Percentiles rank a stretch among this genome's conserved stretches.
phyloP scores from a whole-genome alignment of 257 asterid species.

The Mitragyna speciosa region DNA sequence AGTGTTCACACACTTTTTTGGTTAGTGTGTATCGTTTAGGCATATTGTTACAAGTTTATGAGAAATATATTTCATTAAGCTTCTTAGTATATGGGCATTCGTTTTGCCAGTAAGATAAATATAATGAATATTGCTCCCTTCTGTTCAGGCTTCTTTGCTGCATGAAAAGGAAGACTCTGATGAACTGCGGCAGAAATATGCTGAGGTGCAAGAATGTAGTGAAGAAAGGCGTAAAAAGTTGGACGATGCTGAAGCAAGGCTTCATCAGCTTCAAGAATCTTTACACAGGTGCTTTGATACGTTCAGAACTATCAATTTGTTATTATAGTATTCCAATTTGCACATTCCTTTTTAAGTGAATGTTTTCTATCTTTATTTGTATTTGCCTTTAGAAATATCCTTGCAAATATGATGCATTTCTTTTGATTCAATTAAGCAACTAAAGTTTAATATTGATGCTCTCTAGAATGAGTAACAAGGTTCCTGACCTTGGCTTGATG shows the following conservation, averaged over 20 bases:
- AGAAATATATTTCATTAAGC: background rate
- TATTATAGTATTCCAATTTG: constrained; percentile 10
- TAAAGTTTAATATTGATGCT: background rate
- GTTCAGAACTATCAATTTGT: constrained; percentile 3
- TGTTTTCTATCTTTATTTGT: background rate
- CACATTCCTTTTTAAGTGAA: background rate
- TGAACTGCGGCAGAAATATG: constrained; percentile 63
- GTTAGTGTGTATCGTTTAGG: background rate
- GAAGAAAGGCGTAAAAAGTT: constrained; percentile 65
- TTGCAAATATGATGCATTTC: background rate
- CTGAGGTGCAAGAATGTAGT: constrained; percentile 48
- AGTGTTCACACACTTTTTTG: background rate
- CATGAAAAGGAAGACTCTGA: constrained; percentile 51
- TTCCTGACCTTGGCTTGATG: background rate
- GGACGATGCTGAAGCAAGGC: constrained; percentile 74
- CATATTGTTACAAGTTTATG: background rate
- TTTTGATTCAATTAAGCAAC: constrained; percentile 1
- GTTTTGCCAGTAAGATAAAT: background rate
- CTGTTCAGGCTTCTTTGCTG: constrained; percentile 58
- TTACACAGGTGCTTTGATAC: constrained; percentile 60
- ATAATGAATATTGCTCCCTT: constrained; percentile 1
- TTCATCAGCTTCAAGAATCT: constrained; percentile 77
- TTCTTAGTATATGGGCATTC: background rate
- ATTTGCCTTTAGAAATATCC: background rate
- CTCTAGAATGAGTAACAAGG: background rate